Base-by-base conservation (phyloP, 2,329 filamentous ascomycete species). In the Xylariaceae sp. region DNA sequence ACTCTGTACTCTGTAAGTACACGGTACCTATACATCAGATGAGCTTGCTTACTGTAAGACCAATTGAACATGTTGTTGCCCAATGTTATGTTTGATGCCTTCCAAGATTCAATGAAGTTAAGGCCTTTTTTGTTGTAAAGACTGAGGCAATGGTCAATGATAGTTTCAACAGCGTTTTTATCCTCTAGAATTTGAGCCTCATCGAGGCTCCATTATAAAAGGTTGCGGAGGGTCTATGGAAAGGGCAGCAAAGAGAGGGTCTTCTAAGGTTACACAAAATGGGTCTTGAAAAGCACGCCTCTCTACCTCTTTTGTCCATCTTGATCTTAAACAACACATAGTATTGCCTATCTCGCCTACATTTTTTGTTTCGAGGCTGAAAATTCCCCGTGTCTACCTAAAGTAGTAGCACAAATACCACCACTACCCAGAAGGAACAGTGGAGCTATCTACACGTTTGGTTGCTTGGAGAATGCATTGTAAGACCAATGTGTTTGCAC, bases 351-450 rank as follows among this genome's bases (percentile, higher is more conserved):
- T 11, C 21, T 24, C 21, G 21, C 21, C 21, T 11, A 24, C 21
- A 6, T 24, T 24, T 24, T 24, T 24, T 11, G 11, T 43, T 52
- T 52, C 40, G 47, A 50, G 47, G 52, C 50, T 52, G 48, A 53
- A 46, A 48, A 44, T 29, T 46, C 46, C 21, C 21, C 44, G 50
- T 53, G 52, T 44, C 53, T 52, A 56, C 53, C 30, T 41, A 50
- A 35, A 46, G 52, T 57, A 46, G 52, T 57, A 38, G 50, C 46
- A 56, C 53, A 56, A 47, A 50, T 55, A 47, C 52, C 53, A 44
- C 41, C 35, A 43, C 44, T 41, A 48, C 46, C n/a, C n/a, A n/a
- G n/a, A n/a, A n/a, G n/a, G n/a, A n/a, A n/a, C n/a, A n/a, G n/a
- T n/a, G n/a, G n/a, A n/a, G n/a, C n/a, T n/a, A n/a, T n/a, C n/a